Base-by-base conservation (phyloP, 495 filamentous ascomycete species). In the Penicillium dipodomyicola region DNA sequence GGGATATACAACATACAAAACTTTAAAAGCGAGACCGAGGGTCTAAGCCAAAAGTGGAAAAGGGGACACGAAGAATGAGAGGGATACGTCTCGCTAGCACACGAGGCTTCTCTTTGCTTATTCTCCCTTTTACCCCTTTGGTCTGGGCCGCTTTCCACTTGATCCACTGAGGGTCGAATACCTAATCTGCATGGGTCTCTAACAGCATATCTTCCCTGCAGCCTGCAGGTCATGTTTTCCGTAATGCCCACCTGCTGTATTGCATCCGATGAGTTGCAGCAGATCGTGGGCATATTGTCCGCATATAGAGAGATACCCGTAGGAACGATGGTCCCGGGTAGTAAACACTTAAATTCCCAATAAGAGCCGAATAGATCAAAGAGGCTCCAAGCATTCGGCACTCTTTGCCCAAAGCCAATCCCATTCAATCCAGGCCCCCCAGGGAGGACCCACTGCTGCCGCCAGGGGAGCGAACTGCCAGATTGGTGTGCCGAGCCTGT, bases 181-280 rank as follows among this genome's bases (percentile, higher is more conserved):
- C 60, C 49, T 55, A 51, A 27, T 33, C 59, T 63, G 60, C 58
- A 65, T 58, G 53, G 62, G 57, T 53, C 57, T 47, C 4, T 29
- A 25, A 52, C 27, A 33, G 52, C 56, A 65, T 61, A 60, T 47
- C 44, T 66, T 64, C 56, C 61, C 60, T 68, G 61, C 65, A 65
- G 58, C 10, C 53, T 62, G 58, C 60, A 56, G 60, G 54, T 44
- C 50, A 61, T 61, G 37, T 37, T 30, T 60, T 50, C 55, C 61
- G 47, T 52, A 49, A 40, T 42, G 45, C 23, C 32, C 32, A 47
- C 29, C 22, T 46, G 45, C n/a, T 47, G 20, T 51, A 40, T 43
- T 52, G 40, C 30, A 20, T 1, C 41, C 10, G 39, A 39, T 35
- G 39, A 14, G 43, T 43, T 50, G 54, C 54, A 57, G 54, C 20